Evolutionary conservation across 345 rosid genomes (phyloP), one percentile per base, ranked within the genome.

Genomic region (Populus davidiana): DNA sequence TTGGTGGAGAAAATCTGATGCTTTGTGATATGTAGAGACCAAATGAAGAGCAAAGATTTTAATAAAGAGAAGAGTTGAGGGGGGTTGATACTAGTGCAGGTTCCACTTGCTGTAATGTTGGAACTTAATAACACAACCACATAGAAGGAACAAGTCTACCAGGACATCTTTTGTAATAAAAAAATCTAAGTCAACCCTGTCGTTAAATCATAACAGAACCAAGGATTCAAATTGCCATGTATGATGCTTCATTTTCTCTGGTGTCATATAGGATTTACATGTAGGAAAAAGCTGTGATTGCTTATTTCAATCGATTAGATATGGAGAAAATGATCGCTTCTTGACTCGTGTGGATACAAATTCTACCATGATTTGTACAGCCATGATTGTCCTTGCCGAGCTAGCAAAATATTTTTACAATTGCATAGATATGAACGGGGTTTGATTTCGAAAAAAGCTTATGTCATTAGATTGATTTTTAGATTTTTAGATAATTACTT

Each of bases 91-190:
- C 52, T 13, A 1, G 38, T 33, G 62, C 62, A 47, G 56, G 67
- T 70, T 47, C 56, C 78, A 49, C 31, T 13, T 47, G 78, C 41
- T 63, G 72, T 61, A 70, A 47, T 33, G 27, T 20, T 4, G 54
- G 74, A 31, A 49, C 27, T 31, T 71, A 38, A 20, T 7, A 0
- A 52, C 59, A n/a, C 43, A 18, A 49, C 18, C 41, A 29, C 1
- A 68, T 18, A 5, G 56, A 44, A 41, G 41, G 14, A 29, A 71
- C 41, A 31, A 6, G 69, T 65, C 41, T 31, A 65, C 12, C 1
- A 27, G 6, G 8, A 16, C 18, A 14, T 38, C 17, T 67, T 33
- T 31, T 31, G 49, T 33, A 38, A 35, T 7, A 67, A 36, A 36
- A 20, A 17, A 41, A 41, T 0, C 11, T 23, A 36, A 63, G 50